Evolutionary conservation across 176 grass and related monocot species (phyloP).

Genomic region (Metroxylon sagu): DNA sequence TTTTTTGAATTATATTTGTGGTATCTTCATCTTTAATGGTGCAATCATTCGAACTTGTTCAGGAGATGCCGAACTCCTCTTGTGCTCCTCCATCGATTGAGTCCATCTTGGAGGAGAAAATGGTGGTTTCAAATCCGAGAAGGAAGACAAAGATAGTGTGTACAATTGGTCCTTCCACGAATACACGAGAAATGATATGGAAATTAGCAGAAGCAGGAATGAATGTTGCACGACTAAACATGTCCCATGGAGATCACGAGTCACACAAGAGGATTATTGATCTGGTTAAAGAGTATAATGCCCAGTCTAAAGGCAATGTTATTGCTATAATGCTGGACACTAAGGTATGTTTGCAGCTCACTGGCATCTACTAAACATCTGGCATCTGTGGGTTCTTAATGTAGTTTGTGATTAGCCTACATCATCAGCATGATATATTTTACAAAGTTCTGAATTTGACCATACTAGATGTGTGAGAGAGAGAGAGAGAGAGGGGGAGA

Average conservation of each 20-base stretch:
- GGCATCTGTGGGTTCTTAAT: too few species aligned
- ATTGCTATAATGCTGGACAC: conserved; percentile 97
- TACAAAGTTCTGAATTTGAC: too few species aligned
- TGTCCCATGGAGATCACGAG: conserved; percentile 96
- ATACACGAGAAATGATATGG: conserved; percentile 90
- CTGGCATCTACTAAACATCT: too few species aligned
- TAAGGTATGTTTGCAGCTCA: conserved; percentile 41
- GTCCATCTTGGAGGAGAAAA: too few species aligned
- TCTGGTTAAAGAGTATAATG: conserved; percentile 91
- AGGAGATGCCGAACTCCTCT: conserved; percentile 29
- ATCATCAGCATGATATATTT: too few species aligned
- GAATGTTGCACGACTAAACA: conserved; percentile 88
- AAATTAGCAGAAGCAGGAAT: conserved; percentile 89
- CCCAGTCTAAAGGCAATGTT: conserved; percentile 59
- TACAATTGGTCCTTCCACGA: conserved; percentile 89
- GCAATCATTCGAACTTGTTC: conserved; percentile 6
- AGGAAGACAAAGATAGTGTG: conserved; percentile 97
- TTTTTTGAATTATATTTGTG: too few species aligned
- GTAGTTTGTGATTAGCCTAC: too few species aligned
- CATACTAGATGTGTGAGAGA: too few species aligned
- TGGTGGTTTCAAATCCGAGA: conserved; percentile 4
- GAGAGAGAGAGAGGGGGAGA: too few species aligned
- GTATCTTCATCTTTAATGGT: too few species aligned
- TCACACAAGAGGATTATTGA: conserved; percentile 93
- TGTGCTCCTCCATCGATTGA: conserved; percentile 25